Base-by-base conservation (phyloP, 148 eudicot species). In the Polygonum maritimum region DNA sequence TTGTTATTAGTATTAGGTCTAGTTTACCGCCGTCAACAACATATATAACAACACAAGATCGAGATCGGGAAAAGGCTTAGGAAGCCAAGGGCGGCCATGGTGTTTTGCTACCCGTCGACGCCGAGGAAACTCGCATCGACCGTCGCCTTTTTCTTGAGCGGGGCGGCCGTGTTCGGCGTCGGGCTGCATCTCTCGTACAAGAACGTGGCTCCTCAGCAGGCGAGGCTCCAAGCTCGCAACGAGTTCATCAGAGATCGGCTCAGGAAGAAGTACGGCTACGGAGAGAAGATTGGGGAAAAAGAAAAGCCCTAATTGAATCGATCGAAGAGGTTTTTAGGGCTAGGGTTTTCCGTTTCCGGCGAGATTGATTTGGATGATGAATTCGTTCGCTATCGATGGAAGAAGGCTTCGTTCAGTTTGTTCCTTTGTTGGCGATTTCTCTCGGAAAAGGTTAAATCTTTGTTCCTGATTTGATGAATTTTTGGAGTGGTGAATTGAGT, bases 151-250 rank as follows among this genome's bases (percentile, higher is more conserved):
- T 94, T 92, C 78, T 48, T 92, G 45, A 83, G 75, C 16, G 96
- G 97, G 21, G 82, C 82, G 48, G 78, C 92, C 51, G 39, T 94
- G 13, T 90, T 94, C 77, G 93, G 26, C 14, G 78, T 78, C 62
- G 96, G 97, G 41, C 16, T 87, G 47, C 87, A 94, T 84, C 90
- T 84, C 49, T 94, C 91, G 0, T 81, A 94, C 78, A 88, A 90
- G 77, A 86, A 94, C 60, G 77, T 84, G 74, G 98, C 93, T 0
- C 98, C 98, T 62, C 97, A 92, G 60, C 98, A 90, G 84, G 97
- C 97, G 85, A 87, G 97, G 55, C 85, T 79, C 26, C 84, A 88
- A 87, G 97, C 95, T 77, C 89, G 97, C 63, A 83, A 80, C 73
- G 95, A 94, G 40, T 91, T 83, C 77, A 89, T 94, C 55, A 88